Base-by-base conservation (phyloP, 2,329 filamentous ascomycete species). In the Colletotrichum sp. region DNA sequence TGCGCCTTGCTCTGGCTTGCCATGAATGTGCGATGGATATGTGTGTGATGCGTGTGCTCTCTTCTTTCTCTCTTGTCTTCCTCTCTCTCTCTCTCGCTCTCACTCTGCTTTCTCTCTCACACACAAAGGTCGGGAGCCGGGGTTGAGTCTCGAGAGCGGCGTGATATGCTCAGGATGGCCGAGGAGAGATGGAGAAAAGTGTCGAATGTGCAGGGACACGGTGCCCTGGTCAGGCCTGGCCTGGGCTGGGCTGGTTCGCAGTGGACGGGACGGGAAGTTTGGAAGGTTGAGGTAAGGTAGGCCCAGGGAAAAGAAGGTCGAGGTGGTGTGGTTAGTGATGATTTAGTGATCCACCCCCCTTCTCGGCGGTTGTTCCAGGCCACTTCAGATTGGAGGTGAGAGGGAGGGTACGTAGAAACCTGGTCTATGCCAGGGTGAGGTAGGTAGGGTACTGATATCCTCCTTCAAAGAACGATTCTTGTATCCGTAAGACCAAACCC, bases 261-360 rank as follows among this genome's bases (percentile, higher is more conserved):
- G 70, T 76, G 63, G 73, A 69, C 70, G 73, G 73, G 73, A 73
- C 73, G 73, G 73, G 73, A 76, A 76, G 73, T 76, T 52, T 76
- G 70, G 73, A 76, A 73, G 70, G 73, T 73, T 69, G 73, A 76
- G 73, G 69, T 44, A 57, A 71, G 65, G 73, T 71, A 28, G 59
- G 62, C 24, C 69, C 69, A 60, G 57, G 30, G 52, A 39, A 68
- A 68, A 63, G 69, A 67, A 39, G 69, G 63, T 44, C 64, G 57
- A 64, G 64, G 70, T 76, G 73, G 73, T 73, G 73, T 76, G 73
- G 55, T 73, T 76, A 76, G 69, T 60, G 70, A 76, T 76, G 64
- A 57, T 68, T 73, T 69, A 62, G 73, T 73, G 70, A 76, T 76
- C 70, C 70, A 76, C 70, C 64, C 64, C 70, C 69, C 44, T 57